A percentile compares a stretch with the other conserved stretches of the same genome.
phyloP scores from a whole-genome alignment of 176 grass and related monocot genomes.

The Zoysia japonica region DNA sequence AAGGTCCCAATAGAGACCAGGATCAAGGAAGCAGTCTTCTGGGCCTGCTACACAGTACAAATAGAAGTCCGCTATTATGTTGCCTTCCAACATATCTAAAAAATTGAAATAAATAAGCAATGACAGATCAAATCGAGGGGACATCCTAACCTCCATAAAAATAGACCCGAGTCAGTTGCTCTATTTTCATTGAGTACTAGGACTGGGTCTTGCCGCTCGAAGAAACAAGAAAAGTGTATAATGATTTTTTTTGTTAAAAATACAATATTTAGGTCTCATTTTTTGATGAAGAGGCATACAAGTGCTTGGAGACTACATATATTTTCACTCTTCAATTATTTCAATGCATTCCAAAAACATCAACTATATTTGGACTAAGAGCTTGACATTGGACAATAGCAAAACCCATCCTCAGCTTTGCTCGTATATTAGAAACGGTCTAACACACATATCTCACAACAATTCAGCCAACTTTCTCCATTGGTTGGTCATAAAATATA shows the following conservation, averaged over 20 bases:
- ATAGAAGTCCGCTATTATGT: background rate
- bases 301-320: background rate
- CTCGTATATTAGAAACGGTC: background rate
- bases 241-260: background rate
- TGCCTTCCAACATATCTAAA: background rate
- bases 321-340: conserved; percentile 8
- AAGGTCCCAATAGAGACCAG: background rate
- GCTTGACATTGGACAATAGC: background rate
- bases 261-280: background rate
- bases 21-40: background rate
- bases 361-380: conserved; percentile 13
- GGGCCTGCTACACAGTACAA: background rate
- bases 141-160: background rate
- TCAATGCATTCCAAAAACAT: background rate
- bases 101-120: background rate
- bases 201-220: background rate
- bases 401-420: background rate
- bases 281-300: conserved; percentile 1
- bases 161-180: background rate
- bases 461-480: background rate
- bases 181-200: background rate
- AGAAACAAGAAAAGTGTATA: background rate
- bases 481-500: background rate
- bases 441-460: background rate
- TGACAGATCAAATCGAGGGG: background rate